Conservation (phyloP, 768 basidiomycete genomes). For the Serendipita vermifera region DNA sequence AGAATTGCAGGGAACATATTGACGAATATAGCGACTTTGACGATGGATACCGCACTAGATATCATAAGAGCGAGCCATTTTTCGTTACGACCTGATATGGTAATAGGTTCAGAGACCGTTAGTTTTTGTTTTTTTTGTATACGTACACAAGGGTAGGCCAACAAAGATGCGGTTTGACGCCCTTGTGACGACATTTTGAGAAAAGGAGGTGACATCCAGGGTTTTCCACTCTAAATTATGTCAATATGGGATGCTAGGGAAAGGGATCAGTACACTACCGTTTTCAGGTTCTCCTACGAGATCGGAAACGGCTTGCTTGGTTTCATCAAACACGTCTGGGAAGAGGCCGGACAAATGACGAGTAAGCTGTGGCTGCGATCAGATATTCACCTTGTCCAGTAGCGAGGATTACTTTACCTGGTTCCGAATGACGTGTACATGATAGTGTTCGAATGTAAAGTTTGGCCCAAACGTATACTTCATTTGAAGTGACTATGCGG, state of each 20-base stretch:
- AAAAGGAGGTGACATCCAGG: conserved; percentile 18
- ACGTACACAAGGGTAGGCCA: conserved; percentile 34
- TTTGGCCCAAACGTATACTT: conserved; percentile 10
- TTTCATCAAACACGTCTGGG: conserved; percentile 13
- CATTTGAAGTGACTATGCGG: background rate
- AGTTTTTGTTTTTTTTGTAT: too few relatives aligned
- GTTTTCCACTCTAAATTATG: conserved; percentile 20
- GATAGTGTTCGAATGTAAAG: conserved; percentile 12
- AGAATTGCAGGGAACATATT: background rate
- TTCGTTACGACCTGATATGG: background rate
- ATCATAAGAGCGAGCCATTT: conserved; percentile 1
- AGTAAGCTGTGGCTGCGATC: conserved; percentile 12
- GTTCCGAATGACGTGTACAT: conserved; percentile 13
- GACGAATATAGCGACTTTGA: background rate
- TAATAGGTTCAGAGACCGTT: too few relatives aligned
- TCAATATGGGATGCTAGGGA: too few relatives aligned
- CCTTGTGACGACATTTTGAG: conserved; percentile 23
- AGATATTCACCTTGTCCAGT: too few relatives aligned
- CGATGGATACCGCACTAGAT: background rate
- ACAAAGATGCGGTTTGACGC: conserved; percentile 34
- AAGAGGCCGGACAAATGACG: conserved; percentile 12
- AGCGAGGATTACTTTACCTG: background rate
- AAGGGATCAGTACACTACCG: conserved; percentile 5
- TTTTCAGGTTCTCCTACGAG: background rate
- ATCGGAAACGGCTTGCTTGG: conserved; percentile 9